Evolutionary conservation across 2,329 filamentous ascomycete species (phyloP), one percentile per base, ranked within the genome.

Genomic region (Fusarium pseudoanthophilum): DNA sequence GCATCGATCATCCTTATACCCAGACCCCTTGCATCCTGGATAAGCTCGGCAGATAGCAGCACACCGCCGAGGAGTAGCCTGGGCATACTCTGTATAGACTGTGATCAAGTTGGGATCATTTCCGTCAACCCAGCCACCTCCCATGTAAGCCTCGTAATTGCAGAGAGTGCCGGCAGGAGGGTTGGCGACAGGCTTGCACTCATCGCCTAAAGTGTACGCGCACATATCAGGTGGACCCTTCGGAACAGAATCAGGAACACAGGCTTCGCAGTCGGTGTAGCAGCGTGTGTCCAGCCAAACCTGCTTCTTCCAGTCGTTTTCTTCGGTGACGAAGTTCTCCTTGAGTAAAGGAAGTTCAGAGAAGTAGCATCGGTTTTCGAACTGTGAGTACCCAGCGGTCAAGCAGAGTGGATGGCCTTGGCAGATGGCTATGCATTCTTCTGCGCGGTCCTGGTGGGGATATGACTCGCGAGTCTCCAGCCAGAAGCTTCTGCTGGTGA

Each of bases 351-450:
- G 51, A 7, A 55, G 34, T 1, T 55, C 51, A 10, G 42, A 56
- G 13, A 69, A 69, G 21, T 49, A 36, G 36, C 66, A 67, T 28
- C 48, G 48, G 37, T 67, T 69, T 28, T 56, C 62, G 21, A 46
- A 11, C 21, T 9, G 3, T 11, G 30, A 51, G 28, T 61, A 67
- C 10, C 40, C 62, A 13, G 48, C 40, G 3, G 55, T 56, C 14
- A 43, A 45, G 30, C 66, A 69, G 11, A 28, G 7, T 20, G 18
- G 9, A 32, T 59, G 32, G 24, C 40, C 49, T 20, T 67, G 40
- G 11, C 66, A 69, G 16, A 69, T 69, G 10, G 56, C 66, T 2
- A 52, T 48, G 1, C 66, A 69, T 15, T 69, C 26, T 7, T 68
- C 40, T 6, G 10, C 14, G 4, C 46, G 40, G 9, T 61, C 55